phyloP scores from a whole-genome alignment of 1,284 basidiomycete species.

The Cutaneotrichosporon cutaneum region DNA sequence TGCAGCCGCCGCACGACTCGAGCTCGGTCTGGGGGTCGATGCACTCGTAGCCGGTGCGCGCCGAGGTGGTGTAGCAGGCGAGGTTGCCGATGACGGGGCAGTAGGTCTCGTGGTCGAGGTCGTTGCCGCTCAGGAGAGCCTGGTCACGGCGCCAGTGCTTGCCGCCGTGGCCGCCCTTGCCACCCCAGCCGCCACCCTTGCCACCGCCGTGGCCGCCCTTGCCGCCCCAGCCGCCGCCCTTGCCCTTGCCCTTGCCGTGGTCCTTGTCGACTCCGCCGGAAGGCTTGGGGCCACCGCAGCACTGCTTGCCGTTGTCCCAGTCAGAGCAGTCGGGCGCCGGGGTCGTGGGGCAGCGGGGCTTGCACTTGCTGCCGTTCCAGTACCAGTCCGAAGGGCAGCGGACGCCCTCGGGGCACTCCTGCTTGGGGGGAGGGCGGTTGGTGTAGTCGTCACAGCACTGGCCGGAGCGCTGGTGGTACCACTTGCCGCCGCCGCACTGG shows the following conservation, averaged over 20 bases:
- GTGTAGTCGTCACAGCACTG: slow-evolving; percentile 37
- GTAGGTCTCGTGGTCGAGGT: slow-evolving; percentile 41
- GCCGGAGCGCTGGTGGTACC: slow-evolving; percentile 36
- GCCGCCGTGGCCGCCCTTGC: neutral
- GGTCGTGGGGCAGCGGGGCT: slow-evolving; percentile 28
- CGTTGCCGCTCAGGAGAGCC: slow-evolving; percentile 28
- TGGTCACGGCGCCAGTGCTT: slow-evolving; percentile 30
- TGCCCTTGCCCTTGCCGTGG: neutral
- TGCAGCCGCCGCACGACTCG: slow-evolving; percentile 68
- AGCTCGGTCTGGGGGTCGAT: slow-evolving; percentile 51
- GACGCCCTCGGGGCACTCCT: slow-evolving; percentile 36
- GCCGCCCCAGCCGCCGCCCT: slow-evolving; percentile 3
- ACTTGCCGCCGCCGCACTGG: slow-evolving; percentile 9
- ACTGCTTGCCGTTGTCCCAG: slow-evolving; percentile 39
- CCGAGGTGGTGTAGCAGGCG: slow-evolving; percentile 36
- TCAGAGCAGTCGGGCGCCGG: slow-evolving; percentile 44
- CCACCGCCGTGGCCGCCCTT: neutral
- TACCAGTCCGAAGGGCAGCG: slow-evolving; percentile 48
- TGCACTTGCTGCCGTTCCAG: slow-evolving; percentile 41
- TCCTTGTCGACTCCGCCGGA: slow-evolving; percentile 9
- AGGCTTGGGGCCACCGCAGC: slow-evolving; percentile 26
- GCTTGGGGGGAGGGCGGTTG: slow-evolving; percentile 28
- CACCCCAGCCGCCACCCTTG: slow-evolving; percentile 3
- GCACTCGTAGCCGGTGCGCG: slow-evolving; percentile 46
- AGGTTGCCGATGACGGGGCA: slow-evolving; percentile 38